Base-by-base conservation (phyloP, 2,329 filamentous ascomycete species). In the Emmonsiellopsis sp. region DNA sequence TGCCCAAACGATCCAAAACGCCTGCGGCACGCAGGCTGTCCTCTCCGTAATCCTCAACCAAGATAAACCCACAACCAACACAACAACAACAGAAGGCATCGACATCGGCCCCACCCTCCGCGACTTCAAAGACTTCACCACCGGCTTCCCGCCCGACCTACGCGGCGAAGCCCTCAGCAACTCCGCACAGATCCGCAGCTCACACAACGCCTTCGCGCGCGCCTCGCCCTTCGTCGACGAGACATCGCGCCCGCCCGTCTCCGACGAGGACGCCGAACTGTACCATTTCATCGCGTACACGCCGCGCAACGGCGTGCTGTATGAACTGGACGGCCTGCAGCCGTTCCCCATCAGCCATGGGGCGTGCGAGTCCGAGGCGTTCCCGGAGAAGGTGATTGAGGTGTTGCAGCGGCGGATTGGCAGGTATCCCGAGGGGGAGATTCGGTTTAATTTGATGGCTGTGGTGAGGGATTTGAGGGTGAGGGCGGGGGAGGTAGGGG, bases 241-340 rank as follows among this genome's bases (percentile, higher is more conserved):
- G 79, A 94, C 89, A 57, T 82, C 86, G 61, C 81, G 85, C 9
- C 76, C 82, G 9, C 80, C 81, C 11, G 81, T 79, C 51, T 82
- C 83, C n/a, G 83, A 84, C 57, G 79, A 88, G 53, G 90, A 95
- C 64, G 63, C 61, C 0, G 93, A 97, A 66, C 88, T 92, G 31
- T 98, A 94, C 74, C 93, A 98, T 75, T 98, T 98, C 71, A 90
- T 98, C 64, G 93, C 91, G 34, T 98, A 98, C 73, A 91, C 89
- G 7, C 81, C 85, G 52, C 79, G 95, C 61, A 81, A 86, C 66
- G 86, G 85, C 59, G 83, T 76, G 4, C 79, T 98, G 52, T 98
- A 96, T 77, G 93, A 98, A 74, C 80, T 98, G 51, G 93, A 98
- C 71, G 93, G 93, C 15, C 77, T 98, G 59, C 92, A 97, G 73